These are phyloP conservation scores for Colletotrichum aenigma DNA, from an alignment of 2,329 filamentous ascomycete species.

Conservation along the genomic window DNA sequence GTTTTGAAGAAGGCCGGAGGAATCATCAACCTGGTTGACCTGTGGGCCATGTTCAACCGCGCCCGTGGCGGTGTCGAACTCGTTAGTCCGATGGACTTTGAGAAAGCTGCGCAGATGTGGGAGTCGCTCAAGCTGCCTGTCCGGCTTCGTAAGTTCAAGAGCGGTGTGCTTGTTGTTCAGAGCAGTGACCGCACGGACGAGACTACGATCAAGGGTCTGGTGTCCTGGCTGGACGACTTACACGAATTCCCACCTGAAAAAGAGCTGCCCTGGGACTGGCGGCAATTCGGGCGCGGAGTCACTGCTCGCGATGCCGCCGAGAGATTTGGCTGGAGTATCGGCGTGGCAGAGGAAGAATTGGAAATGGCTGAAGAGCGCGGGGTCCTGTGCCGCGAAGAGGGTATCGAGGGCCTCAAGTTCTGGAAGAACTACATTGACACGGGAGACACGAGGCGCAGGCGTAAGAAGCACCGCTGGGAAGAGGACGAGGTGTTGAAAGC, in stretches of 20 bases:
- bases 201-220: conserved; percentile 78
- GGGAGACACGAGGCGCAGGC: conserved; percentile 37
- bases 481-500: conserved; percentile 46
- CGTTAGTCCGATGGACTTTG: conserved; percentile 88
- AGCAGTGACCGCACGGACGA: conserved; percentile 87
- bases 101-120: conserved; percentile 88
- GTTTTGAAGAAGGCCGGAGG: conserved; percentile 81
- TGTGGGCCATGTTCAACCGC: conserved; percentile 95
- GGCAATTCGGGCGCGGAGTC: conserved; percentile 79
- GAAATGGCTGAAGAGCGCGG: conserved; percentile 97
- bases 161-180: conserved; percentile 93
- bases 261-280: conserved; percentile 78
- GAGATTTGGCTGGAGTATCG: conserved; percentile 94
- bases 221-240: conserved; percentile 78
- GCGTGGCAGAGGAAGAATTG: conserved; percentile 92
- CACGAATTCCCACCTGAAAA: conserved; percentile 68
- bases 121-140: conserved; percentile 86
- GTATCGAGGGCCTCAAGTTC: conserved; percentile 88
- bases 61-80: conserved; percentile 92
- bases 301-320: conserved; percentile 90
- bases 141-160: conserved; percentile 86
- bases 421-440: conserved; percentile 80
- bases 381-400: conserved; percentile 86
- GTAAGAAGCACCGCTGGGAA: conserved; percentile 29
- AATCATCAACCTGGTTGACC: conserved; percentile 86